phyloP scores from a whole-genome alignment of 345 rosid species.

The Citrus medica region DNA sequence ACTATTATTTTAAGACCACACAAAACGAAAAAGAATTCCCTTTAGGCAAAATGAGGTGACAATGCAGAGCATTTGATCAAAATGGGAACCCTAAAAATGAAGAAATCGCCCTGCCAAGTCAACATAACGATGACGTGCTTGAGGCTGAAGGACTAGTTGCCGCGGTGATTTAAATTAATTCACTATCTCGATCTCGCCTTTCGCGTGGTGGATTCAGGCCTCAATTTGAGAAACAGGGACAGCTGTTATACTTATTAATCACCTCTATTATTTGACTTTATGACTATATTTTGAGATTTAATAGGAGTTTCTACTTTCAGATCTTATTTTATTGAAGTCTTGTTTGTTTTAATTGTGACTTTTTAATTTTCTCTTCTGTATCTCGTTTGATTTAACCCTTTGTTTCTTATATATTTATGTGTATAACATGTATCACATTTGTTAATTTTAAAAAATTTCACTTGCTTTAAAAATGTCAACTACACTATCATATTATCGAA shows the following conservation, averaged over 20 bases:
- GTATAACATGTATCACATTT: too few species aligned
- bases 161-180: not conserved
- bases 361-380: not conserved
- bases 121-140: not conserved
- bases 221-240: not conserved
- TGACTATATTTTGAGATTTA: too few species aligned
- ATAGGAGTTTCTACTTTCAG: not conserved
- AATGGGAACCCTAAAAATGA: constrained; percentile 3
- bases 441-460: too few species aligned
- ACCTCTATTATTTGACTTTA: not conserved
- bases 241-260: not conserved
- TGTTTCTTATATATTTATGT: too few species aligned
- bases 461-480: too few species aligned
- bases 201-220: not conserved
- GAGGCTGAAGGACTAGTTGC: not conserved
- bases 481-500: not conserved
- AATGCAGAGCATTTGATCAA: constrained; percentile 2
- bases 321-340: not conserved
- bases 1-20: not conserved
- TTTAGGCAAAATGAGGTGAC: not conserved
- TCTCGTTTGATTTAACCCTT: too few species aligned
- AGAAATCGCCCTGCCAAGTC: constrained; percentile 10
- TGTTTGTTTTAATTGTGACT: not conserved
- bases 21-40: not conserved
- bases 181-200: constrained; percentile 10